Evolutionary conservation across 768 basidiomycete species (phyloP).

Genomic region (Trametes gibbosa): DNA sequence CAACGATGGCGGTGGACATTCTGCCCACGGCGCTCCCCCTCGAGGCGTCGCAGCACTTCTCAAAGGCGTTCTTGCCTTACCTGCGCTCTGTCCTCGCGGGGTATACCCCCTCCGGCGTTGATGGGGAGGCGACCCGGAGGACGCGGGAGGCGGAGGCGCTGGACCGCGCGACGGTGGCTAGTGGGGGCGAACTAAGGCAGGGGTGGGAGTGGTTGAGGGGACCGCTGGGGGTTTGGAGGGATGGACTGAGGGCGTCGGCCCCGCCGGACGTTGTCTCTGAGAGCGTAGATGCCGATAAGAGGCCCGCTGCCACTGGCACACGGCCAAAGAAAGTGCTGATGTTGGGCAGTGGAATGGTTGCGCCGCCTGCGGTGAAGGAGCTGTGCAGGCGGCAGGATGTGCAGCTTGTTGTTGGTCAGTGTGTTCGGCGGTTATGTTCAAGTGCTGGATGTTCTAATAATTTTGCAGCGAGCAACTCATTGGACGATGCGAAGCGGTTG

Average conservation of each 20-base stretch:
- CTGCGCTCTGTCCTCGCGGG: slow-evolving; percentile 51
- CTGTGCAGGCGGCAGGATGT: slow-evolving; percentile 62
- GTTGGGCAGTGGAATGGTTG: slow-evolving; percentile 95
- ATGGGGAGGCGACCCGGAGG: slow-evolving; percentile 27
- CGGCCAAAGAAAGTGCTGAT: slow-evolving; percentile 69
- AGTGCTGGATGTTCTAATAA: not conserved
- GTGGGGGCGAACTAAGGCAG: slow-evolving; percentile 50
- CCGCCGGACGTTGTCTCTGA: not conserved
- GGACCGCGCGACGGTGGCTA: slow-evolving; percentile 69
- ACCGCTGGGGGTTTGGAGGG: slow-evolving; percentile 46
- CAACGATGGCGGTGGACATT: slow-evolving; percentile 90
- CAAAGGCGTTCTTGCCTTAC: slow-evolving; percentile 62
- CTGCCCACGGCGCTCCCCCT: slow-evolving; percentile 80
- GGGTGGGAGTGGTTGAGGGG: slow-evolving; percentile 58
- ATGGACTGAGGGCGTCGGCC: not conserved
- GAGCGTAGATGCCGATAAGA: not conserved
- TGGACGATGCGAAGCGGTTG: slow-evolving; percentile 52
- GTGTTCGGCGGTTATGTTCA: not conserved
- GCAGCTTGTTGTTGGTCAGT: slow-evolving; percentile 74
- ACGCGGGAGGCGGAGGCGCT: slow-evolving; percentile 48
- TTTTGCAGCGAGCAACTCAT: slow-evolving; percentile 67
- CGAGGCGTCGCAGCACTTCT: slow-evolving; percentile 81
- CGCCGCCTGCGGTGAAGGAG: slow-evolving; percentile 80
- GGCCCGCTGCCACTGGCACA: not conserved
- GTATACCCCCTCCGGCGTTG: slow-evolving; percentile 29